Evolutionary conservation across 768 basidiomycete species (phyloP), one percentile per base, ranked within the genome.

Genomic region (Auriscalpium orientale): DNA sequence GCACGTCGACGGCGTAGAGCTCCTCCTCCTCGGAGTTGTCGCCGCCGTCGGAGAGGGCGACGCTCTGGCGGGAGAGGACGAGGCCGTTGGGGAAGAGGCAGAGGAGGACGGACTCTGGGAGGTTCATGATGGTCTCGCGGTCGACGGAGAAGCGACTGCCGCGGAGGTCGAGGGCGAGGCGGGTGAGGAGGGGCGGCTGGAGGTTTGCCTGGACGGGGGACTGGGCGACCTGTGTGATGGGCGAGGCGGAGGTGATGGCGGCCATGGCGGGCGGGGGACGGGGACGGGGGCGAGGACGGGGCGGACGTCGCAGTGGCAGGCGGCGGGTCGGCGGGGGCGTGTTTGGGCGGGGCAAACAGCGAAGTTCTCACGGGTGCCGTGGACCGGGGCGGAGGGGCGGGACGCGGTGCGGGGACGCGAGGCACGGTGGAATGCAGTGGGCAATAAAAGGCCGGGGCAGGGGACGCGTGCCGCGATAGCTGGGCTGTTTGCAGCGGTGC

Each of bases 51-150:
- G 83, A 82, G 54, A 89, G 72, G 16, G 85, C 85, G 8, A 81
- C 80, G 58, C 87, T 89, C 66, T 95, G 91, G 58, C 94, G 79
- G 67, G 88, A 93, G 53, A 98, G 79, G 40, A 98, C 93, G 58
- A 98, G 83, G 18, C 95, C 97, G 66, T 98, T 98, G 10, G 97
- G 97, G 68, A 98, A 99, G 59, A 99, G 78, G 71, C 95, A 98
- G 38, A 99, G 76, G 53, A 98, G 79, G 47, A 99, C 93, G 16
- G 91, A 93, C 81, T 99, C 97, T 2, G 97, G 97, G 18, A 99
- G 79, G 69, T 95, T 92, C 94, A 98, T 97, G 67, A 99, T 87
- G 7, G 90, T 94, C 74, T 98, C 95, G 62, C 95, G 81, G 73
- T 98, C 97, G 46, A 99, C 92, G 58, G 90, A 85, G 74, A 98